Evolutionary conservation across 257 asterid genomes (phyloP), one percentile per base, ranked within the genome.

Genomic region (Solanum verrucosum): DNA sequence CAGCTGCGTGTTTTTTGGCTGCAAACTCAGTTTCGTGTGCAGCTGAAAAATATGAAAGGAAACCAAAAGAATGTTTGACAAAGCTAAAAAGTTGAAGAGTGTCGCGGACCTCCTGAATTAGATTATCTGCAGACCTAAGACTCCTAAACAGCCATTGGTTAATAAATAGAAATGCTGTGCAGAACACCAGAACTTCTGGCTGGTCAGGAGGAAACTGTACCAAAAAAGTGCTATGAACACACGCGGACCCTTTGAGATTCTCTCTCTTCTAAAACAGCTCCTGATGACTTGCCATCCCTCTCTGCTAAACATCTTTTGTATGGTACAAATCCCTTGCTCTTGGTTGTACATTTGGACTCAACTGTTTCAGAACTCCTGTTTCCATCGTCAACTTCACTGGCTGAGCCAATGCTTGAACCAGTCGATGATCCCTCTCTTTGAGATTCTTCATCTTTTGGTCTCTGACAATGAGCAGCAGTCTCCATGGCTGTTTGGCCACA

Each of bases 301-400:
- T 93, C 94, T 2, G 94, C 89, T 82, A 92, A 86, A 86, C 97
- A 95, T 85, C 95, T 85, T 84, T 95, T 94, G 88, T 94, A 95
- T 6, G 98, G 98, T 23, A 91, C 92, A 87, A 94, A 95, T 44
- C 97, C 98, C 90, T 90, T 94, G 23, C 86, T 35, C 42, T 40
- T 86, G 4, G 84, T 59, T 25, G 34, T 2, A 31, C 63, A 56
- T 73, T 89, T 90, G 3, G 92, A 91, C 71, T 92, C 92, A 14
- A 63, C 84, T n/a, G 78, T 88, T 31, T 88, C 87, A 35, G 79
- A 84, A 13, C 52, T 91, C 20, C 46, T 87, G 85, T 84, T 84
- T 68, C 84, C 90, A 9, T 71, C 60, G 2, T 88, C 68, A 15
- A 63, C 89, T 52, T 44, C 90, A 23, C 72, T 60, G 5, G 49